phyloP scores from a whole-genome alignment of 2,329 filamentous ascomycete genomes.

The Fusarium coicis region DNA sequence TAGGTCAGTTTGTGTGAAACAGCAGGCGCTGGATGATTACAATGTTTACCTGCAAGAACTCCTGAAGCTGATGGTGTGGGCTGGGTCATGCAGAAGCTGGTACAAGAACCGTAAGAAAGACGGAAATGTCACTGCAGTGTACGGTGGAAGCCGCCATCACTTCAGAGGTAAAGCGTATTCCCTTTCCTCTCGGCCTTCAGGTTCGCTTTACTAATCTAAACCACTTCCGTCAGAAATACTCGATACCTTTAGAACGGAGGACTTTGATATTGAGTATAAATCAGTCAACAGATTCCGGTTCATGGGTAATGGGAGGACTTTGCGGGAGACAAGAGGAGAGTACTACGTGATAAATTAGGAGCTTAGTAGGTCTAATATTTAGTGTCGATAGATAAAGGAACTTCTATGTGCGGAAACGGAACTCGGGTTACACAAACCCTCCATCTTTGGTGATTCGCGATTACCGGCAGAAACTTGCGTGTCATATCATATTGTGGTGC shows the following conservation, averaged over 20 bases:
- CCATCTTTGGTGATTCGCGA: not conserved
- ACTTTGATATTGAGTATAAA: not conserved
- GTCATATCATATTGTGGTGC: not conserved
- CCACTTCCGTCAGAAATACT: not conserved
- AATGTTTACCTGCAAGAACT: conserved; percentile 16
- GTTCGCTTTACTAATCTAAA: not conserved
- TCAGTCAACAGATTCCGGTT: not conserved
- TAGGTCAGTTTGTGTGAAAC: not conserved
- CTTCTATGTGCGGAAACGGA: too few species aligned
- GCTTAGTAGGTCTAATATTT: rapidly evolving
- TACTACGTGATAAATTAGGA: not conserved
- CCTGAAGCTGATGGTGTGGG: conserved; percentile 12
- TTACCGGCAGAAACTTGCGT: not conserved
- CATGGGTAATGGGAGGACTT: not conserved
- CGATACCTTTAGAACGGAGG: not conserved
- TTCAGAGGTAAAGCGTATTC: not conserved
- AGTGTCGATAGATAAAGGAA: not conserved
- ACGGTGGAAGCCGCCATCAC: not conserved
- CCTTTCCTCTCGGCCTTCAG: rapidly evolving
- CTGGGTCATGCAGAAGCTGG: not conserved
- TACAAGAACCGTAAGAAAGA: conserved; percentile 5
- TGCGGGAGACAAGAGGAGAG: not conserved
- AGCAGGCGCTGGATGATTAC: conserved; percentile 6
- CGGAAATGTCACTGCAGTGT: not conserved
- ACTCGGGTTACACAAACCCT: not conserved